Conservation (phyloP, 2,329 filamentous ascomycete species). For the Ascochyta clinopodiicola region DNA sequence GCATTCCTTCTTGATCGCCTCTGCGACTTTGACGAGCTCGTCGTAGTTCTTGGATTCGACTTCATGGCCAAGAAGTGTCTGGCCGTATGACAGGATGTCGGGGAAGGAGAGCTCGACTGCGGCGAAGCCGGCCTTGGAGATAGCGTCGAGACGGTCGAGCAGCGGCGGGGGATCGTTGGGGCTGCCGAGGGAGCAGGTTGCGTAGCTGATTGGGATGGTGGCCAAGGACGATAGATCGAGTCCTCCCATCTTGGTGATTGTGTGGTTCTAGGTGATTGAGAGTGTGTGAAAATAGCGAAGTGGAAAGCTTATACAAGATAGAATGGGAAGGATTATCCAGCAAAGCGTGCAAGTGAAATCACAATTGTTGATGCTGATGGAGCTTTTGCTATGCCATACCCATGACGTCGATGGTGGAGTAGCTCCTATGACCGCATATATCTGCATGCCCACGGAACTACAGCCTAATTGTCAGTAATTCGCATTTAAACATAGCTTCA, state of each 20-base stretch:
- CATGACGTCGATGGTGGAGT: slow-evolving; percentile 37
- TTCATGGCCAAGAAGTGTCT: slow-evolving; percentile 56
- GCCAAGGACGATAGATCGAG: slow-evolving; percentile 45
- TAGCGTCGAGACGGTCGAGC: slow-evolving; percentile 66
- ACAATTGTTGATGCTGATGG: not conserved
- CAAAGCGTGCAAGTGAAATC: not conserved
- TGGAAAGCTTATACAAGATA: not conserved
- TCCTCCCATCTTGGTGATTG: slow-evolving; percentile 35
- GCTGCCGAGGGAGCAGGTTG: slow-evolving; percentile 62
- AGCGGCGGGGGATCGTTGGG: slow-evolving; percentile 56
- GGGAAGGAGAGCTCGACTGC: slow-evolving; percentile 78
- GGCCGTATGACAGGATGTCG: slow-evolving; percentile 70
- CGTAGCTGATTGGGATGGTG: slow-evolving; percentile 60
- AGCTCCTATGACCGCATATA: slow-evolving; percentile 17
- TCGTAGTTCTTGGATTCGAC: slow-evolving; percentile 66
- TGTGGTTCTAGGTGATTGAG: not conserved
- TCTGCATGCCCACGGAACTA: not conserved
- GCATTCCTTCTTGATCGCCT: slow-evolving; percentile 62
- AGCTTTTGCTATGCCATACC: slow-evolving; percentile 22
- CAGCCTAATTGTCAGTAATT: not conserved
- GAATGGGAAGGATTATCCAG: not conserved
- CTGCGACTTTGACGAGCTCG: slow-evolving; percentile 61
- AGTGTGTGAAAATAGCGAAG: not conserved
- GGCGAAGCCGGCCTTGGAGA: slow-evolving; percentile 69
- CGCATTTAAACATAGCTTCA: not conserved